Conservation (phyloP, 768 basidiomycete species). For the Mycena capillaripes region DNA sequence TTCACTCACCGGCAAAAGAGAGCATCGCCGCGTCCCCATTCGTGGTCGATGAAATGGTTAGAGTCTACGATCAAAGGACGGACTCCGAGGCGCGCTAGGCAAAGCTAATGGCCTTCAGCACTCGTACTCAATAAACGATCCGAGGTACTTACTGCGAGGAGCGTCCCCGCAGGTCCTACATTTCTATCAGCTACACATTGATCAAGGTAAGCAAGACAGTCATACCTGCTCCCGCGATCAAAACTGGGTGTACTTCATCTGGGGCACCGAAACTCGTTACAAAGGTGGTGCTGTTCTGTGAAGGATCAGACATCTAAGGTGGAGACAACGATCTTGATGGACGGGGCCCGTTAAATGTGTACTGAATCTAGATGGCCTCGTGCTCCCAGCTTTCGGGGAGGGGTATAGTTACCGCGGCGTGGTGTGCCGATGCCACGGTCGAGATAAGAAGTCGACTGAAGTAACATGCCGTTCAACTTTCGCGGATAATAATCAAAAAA, state of each 20-base stretch:
- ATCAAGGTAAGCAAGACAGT: neutral
- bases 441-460: too few species aligned
- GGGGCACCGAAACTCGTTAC: neutral
- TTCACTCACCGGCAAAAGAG: slow-evolving; percentile 19
- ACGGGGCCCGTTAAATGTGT: too few species aligned
- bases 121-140: neutral
- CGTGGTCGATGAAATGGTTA: slow-evolving; percentile 17
- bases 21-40: slow-evolving; percentile 20
- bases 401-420: too few species aligned
- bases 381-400: too few species aligned
- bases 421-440: too few species aligned
- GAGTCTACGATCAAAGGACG: slow-evolving; percentile 23
- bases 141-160: slow-evolving; percentile 15
- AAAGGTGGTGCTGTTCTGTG: neutral
- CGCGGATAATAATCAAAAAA: too few species aligned
- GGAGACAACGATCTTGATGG: neutral
- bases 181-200: neutral
- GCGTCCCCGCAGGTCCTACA: slow-evolving; percentile 16
- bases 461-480: too few species aligned
- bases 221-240: slow-evolving; percentile 18
- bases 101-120: slow-evolving; percentile 11
- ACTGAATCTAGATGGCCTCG: too few species aligned
- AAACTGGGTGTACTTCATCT: slow-evolving; percentile 18
- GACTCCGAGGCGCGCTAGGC: slow-evolving; percentile 13
- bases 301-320: neutral